These are phyloP conservation scores for Salix arbutifolia DNA, from an alignment of 345 rosid genomes.

Conservation along the genomic window DNA sequence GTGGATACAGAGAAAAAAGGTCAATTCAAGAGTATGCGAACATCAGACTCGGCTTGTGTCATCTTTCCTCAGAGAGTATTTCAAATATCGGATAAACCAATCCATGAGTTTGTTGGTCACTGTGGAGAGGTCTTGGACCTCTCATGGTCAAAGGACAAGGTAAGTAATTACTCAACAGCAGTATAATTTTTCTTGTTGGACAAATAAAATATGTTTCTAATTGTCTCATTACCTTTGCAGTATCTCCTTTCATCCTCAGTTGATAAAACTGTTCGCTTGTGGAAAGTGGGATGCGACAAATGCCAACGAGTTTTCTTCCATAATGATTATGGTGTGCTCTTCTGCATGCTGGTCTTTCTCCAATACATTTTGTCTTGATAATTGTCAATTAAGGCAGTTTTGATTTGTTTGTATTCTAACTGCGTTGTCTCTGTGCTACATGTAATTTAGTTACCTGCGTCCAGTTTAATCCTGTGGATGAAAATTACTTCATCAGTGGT, in stretches of 20 bases:
- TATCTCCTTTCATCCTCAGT: conserved; percentile 44
- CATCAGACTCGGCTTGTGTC: conserved; percentile 32
- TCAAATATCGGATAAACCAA: conserved; percentile 34
- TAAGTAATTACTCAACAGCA: conserved; percentile 15
- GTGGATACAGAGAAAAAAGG: conserved; percentile 17
- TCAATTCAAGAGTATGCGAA: conserved; percentile 20
- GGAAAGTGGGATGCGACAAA: conserved; percentile 45
- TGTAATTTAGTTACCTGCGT: conserved; percentile 15
- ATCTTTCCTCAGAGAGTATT: conserved; percentile 42
- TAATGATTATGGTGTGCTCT: conserved; percentile 36
- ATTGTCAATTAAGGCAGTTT: background rate
- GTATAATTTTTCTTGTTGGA: background rate
- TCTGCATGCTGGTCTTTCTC: background rate
- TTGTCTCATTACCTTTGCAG: conserved; percentile 25
- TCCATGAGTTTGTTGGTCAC: conserved; percentile 54
- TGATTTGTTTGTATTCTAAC: background rate
- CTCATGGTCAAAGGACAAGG: conserved; percentile 51
- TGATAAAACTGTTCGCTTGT: conserved; percentile 53
- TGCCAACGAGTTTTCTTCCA: conserved; percentile 39
- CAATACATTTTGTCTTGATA: background rate
- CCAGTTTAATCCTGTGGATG: conserved; percentile 19
- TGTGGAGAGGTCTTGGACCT: conserved; percentile 43
- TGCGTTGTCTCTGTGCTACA: background rate
- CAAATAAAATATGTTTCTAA: conserved; percentile 8
- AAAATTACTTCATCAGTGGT: conserved; percentile 16